Base-by-base conservation (phyloP, 805 yeast genomes). In the Cyberlindnera xylosilytica region DNA sequence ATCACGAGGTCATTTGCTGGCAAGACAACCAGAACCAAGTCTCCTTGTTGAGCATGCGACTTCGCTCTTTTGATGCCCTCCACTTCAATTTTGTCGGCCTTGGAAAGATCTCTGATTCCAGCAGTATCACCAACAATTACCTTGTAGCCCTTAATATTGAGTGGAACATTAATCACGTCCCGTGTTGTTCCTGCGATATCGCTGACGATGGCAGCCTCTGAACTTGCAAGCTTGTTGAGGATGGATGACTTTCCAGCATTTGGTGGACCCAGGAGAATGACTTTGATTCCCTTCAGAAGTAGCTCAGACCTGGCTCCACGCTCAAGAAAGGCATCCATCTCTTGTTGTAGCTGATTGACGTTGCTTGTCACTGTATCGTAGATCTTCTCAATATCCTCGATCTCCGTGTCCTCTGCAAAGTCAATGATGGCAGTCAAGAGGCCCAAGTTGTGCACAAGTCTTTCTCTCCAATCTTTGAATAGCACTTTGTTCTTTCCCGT, bases 181-280 rank as follows among this genome's bases (percentile, higher is more conserved):
- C 99, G 72, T 0, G 99, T 93, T 0, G 99, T 93, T 0, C 99
- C 99, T 2, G 96, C 95, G 5, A 86, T 76, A 29, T 80, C 80
- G 58, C 97, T 87, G 1, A 93, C 98, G 29, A 93, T 88, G 0
- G 97, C 95, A 15, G 88, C 84, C 18, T 89, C 95, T 18, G 84
- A 77, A 45, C 81, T 73, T 0, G 90, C 87, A 7, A 93, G 61
- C n/a, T 65, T 57, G 56, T 93, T 93, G 39, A 93, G 62, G 10
- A 93, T 64, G 1, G 96, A 87, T 3, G 97, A 89, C 59, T 93
- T 93, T 0, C 99, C 99, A 1, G 96, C 97, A 62, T 93, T 93
- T 1, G 99, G 97, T 6, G 95, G 93, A 0, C 99, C 99, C 12
- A 90, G 50, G 9, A 93, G 65, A 0, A 83, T 79, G 20, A 90